phyloP scores from a whole-genome alignment of 2,329 filamentous ascomycete species.

The Grosmannia serpens region DNA sequence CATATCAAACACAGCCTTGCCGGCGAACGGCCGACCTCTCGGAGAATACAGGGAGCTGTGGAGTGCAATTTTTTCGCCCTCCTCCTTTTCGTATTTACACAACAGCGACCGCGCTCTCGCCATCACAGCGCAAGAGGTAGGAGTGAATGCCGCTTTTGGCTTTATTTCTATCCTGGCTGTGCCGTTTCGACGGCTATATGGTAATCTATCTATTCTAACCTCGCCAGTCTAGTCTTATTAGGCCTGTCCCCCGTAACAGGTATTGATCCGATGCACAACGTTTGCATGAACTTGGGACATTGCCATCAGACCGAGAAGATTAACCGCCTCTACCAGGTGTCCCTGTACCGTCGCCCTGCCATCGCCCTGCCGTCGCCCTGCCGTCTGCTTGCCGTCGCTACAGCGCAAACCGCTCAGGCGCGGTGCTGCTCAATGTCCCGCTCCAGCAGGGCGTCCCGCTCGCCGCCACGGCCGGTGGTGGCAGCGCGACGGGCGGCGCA shows the following conservation, averaged over 20 bases:
- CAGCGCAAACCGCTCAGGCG: not conserved
- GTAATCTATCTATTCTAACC: not conserved
- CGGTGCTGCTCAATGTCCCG: constrained; percentile 13
- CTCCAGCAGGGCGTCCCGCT: constrained; percentile 26
- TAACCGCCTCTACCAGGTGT: no score
- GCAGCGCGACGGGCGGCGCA: not conserved
- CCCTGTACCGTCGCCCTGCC: no score
- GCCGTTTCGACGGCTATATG: not conserved
- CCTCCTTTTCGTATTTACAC: no score
- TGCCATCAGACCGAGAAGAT: no score
- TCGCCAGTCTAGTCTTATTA: not conserved
- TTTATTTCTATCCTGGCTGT: not conserved
- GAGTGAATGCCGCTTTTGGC: no score
- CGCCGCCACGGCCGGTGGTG: constrained; percentile 6
- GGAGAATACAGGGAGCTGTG: no score
- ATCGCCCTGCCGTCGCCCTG: no score
- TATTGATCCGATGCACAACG: not conserved
- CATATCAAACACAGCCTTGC: not conserved
- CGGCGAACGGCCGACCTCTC: not conserved
- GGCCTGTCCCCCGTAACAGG: not conserved
- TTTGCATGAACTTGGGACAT: no score
- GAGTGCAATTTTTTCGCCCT: not conserved
- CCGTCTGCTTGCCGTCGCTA: no score
- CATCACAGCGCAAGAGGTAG: no score
- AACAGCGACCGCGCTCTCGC: no score